Evolutionary conservation across 2,329 filamentous ascomycete species (phyloP).

Genomic region (Aspergillus pseudotamarii): DNA sequence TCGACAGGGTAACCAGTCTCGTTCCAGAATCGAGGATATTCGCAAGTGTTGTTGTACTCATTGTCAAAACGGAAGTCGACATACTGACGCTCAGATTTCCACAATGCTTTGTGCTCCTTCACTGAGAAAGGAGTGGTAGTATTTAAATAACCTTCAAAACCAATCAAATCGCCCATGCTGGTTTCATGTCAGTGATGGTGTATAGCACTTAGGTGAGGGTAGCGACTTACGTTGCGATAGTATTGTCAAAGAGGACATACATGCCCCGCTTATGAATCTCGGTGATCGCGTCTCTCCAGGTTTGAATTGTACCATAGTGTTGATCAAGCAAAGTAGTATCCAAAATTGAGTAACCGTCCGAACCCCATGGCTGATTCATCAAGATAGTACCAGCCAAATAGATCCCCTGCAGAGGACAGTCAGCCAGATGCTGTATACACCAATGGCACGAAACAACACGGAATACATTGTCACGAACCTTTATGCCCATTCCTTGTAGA

Average conservation of each 20-base stretch:
- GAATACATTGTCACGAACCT: constrained; percentile 40
- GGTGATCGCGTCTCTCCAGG: constrained; percentile 60
- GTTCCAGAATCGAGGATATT: constrained; percentile 65
- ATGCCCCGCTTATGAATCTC: constrained; percentile 65
- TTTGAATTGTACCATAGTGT: constrained; percentile 62
- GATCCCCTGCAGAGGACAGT: constrained; percentile 48
- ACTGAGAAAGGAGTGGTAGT: constrained; percentile 57
- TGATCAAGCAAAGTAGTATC: constrained; percentile 66
- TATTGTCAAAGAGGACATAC: constrained; percentile 69
- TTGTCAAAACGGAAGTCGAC: constrained; percentile 61
- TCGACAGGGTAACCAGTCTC: constrained; percentile 58
- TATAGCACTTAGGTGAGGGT: not conserved
- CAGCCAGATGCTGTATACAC: not conserved
- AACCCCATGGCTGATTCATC: constrained; percentile 66
- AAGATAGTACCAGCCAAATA: constrained; percentile 67
- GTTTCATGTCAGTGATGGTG: not conserved
- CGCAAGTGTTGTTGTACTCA: constrained; percentile 55
- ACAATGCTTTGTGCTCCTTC: constrained; percentile 60
- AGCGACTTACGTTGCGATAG: constrained; percentile 59
- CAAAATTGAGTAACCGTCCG: constrained; percentile 62
- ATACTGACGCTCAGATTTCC: constrained; percentile 59
- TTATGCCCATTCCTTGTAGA: constrained; percentile 65
- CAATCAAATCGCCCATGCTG: constrained; percentile 62
- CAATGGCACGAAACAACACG: not conserved
- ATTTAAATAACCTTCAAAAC: constrained; percentile 64